Evolutionary conservation across 2,329 filamentous ascomycete species (phyloP).

Genomic region (Beauveria asiatica): DNA sequence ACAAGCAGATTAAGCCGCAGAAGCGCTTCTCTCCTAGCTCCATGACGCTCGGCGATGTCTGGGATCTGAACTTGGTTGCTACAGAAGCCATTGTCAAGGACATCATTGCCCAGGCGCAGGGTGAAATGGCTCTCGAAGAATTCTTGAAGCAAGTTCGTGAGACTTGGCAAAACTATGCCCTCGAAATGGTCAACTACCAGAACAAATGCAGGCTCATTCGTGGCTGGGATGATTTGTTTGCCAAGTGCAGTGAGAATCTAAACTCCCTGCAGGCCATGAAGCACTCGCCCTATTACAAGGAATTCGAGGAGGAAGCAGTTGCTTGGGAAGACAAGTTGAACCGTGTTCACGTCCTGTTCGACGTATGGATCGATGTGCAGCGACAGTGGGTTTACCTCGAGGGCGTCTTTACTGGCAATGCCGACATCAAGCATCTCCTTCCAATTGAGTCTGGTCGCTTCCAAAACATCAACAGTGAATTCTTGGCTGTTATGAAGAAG

Average conservation of each 20-base stretch:
- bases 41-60: conserved; percentile 96
- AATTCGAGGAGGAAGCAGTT: conserved; percentile 95
- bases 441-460: conserved; percentile 95
- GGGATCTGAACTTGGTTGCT: conserved; percentile 86
- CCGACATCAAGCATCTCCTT: conserved; percentile 95
- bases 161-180: conserved; percentile 88
- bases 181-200: conserved; percentile 95
- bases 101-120: conserved; percentile 91
- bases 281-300: conserved; percentile 98
- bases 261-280: conserved; percentile 98
- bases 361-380: conserved; percentile 99
- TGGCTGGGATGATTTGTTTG: conserved; percentile 96
- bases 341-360: conserved; percentile 91
- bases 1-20: conserved; percentile 86
- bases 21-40: conserved; percentile 91
- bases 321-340: conserved; percentile 98
- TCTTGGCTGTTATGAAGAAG: conserved; percentile 99
- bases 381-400: conserved; percentile 99
- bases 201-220: conserved; percentile 96
- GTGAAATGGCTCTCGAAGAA: conserved; percentile 96
- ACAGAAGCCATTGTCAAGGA: conserved; percentile 84
- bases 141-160: conserved; percentile 95
- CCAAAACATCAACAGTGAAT: conserved; percentile 98
- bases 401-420: conserved; percentile 96
- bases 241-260: conserved; percentile 95